Evolutionary conservation across 1,284 basidiomycete genomes (phyloP), one percentile per base, ranked within the genome.

Genomic region (Sanghuangporus baumii): DNA sequence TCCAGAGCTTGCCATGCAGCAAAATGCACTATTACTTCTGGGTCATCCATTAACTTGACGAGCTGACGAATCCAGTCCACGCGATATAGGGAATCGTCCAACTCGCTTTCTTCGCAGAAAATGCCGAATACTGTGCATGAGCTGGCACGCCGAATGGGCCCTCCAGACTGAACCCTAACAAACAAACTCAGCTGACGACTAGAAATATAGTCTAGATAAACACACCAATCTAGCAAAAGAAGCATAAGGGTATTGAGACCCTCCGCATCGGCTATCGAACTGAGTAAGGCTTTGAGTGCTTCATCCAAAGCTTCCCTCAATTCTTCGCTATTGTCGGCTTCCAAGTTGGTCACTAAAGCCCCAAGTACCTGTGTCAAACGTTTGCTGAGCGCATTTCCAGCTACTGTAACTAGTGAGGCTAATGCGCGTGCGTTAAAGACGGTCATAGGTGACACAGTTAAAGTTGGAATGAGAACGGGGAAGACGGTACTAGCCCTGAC

Each of bases 21-120:
- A 2, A 85, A 88, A 69, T 96, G 88, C 5, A 98, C 94, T 0
- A 78, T 73, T 1, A 85, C 78, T 65, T 88, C 82, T 6, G 79
- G 75, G 71, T 98, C 96, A 69, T 96, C 96, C 64, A 98, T 81
- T 3, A 93, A 77, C 0, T 93, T 85, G 3, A 99, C 80, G 14
- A 99, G 82, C 69, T 95, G 93, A n/a, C 96, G 88, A 63, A 99
- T 85, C 94, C 96, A 98, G 74, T 98, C 95, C 61, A 95, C 80
- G 16, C 91, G 86, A 74, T 98, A 99, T 16, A 94, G 73, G 0
- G 89, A 87, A 0, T 85, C 82, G 71, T 97, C 94, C 47, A 92
- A 76, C 52, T 88, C 82, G 4, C 89, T 89, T 59, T 85, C 87
- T 69, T 93, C 85, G 71, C 93, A 96, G 78, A 97, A 94, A 1